Conservation (phyloP, 1,139 yeast species). For the Sugiyamaella xylanicola region DNA sequence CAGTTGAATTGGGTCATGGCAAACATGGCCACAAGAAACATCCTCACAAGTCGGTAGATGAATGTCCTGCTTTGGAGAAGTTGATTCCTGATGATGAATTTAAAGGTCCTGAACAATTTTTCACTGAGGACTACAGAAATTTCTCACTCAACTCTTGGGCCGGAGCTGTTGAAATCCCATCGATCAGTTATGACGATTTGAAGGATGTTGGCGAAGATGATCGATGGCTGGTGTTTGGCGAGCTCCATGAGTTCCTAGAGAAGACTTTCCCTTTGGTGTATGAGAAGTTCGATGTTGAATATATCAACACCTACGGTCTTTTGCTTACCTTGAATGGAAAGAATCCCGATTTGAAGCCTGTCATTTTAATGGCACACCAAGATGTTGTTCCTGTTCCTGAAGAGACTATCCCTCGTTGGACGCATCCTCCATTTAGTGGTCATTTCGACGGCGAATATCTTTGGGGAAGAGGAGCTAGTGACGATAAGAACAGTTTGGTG, state of each 20-base stretch:
- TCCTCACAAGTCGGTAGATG: not conserved
- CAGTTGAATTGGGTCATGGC: not conserved
- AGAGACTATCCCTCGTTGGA: conserved; percentile 62
- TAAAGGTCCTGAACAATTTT: conserved; percentile 24
- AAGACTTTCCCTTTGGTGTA: conserved; percentile 53
- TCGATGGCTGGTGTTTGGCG: conserved; percentile 48
- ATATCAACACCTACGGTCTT: conserved; percentile 67
- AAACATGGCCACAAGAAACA: not conserved
- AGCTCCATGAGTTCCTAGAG: conserved; percentile 59
- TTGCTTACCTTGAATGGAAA: conserved; percentile 68
- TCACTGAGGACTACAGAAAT: conserved; percentile 32
- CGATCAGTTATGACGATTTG: conserved; percentile 60
- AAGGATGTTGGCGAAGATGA: conserved; percentile 47
- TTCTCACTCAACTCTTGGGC: conserved; percentile 33
- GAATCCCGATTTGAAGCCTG: conserved; percentile 56
- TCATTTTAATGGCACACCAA: conserved; percentile 73
- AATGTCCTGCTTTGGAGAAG: conserved; percentile 14
- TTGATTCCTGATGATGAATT: conserved; percentile 10
- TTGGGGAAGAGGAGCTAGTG: conserved; percentile 69
- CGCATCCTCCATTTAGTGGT: conserved; percentile 70
- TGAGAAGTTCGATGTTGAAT: conserved; percentile 39
- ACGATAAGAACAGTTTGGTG: conserved; percentile 60
- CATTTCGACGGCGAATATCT: conserved; percentile 59
- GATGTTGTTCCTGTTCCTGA: conserved; percentile 78
- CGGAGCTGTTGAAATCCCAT: conserved; percentile 61